A percentile compares a stretch with the other conserved stretches of the same genome.
phyloP scores from a whole-genome alignment of 164 flowering plant species.

The Buxus sempervirens region DNA sequence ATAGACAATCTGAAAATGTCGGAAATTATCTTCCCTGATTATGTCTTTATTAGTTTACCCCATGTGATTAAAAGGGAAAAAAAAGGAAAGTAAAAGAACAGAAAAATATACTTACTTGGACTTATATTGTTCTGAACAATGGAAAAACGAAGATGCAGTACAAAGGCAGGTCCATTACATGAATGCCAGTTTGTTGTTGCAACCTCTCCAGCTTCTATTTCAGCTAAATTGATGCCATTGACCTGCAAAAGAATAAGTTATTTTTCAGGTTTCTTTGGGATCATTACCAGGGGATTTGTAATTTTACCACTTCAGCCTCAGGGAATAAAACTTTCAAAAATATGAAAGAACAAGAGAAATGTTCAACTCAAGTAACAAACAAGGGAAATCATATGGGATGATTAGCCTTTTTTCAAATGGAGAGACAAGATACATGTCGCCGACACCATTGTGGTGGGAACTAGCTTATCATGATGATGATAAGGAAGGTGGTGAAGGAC shows the following conservation, averaged over 20 bases:
- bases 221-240: slow-evolving; percentile 59
- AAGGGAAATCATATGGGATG: too few species aligned
- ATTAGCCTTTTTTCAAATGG: too few species aligned
- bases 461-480: too few species aligned
- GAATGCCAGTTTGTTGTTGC: slow-evolving; percentile 72
- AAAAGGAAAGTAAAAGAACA: neutral
- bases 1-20: too few species aligned
- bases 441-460: too few species aligned
- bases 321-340: too few species aligned
- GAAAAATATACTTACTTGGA: slow-evolving; percentile 18
- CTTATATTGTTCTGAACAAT: slow-evolving; percentile 15
- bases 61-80: neutral
- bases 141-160: slow-evolving; percentile 44
- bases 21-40: too few species aligned
- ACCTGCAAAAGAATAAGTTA: slow-evolving; percentile 38
- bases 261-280: neutral
- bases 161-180: slow-evolving; percentile 73
- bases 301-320: neutral
- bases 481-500: too few species aligned
- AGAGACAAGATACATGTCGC: too few species aligned
- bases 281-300: neutral
- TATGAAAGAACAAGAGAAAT: too few species aligned
- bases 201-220: slow-evolving; percentile 65
- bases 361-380: too few species aligned
- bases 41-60: too few species aligned